A percentile compares a stretch with the other conserved stretches of the same genome.
Conservation (phyloP, 495 filamentous ascomycete species). For the Recurvomyces mirabilis region DNA sequence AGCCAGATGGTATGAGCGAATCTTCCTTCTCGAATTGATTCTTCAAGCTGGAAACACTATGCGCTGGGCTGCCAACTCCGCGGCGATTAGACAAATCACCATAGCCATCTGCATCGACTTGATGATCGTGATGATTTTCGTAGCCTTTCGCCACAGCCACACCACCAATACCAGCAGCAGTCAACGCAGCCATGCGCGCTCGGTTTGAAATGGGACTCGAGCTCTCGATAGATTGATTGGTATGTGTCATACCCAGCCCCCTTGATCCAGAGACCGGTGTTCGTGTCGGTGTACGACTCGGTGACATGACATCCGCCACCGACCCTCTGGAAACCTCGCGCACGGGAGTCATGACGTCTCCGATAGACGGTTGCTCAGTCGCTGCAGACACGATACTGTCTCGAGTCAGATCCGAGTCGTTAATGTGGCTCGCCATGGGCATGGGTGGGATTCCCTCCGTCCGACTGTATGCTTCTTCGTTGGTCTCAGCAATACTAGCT, state of each 20-base stretch:
- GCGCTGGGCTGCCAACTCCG: conserved; percentile 69
- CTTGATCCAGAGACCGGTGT: conserved; percentile 43
- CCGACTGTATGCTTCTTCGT: conserved; percentile 22
- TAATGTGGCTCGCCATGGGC: conserved; percentile 74
- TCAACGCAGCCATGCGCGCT: conserved; percentile 31
- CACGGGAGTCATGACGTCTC: conserved; percentile 39
- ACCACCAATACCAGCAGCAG: conserved; percentile 33
- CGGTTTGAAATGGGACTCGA: conserved; percentile 31
- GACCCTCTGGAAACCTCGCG: conserved; percentile 47
- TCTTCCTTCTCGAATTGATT: conserved; percentile 41
- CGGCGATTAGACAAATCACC: conserved; percentile 32
- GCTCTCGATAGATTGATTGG: conserved; percentile 44
- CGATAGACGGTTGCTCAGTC: conserved; percentile 57
- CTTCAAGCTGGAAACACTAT: conserved; percentile 68
- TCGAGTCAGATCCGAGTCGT: conserved; percentile 75
- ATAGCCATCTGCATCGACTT: conserved; percentile 26
- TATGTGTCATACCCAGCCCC: conserved; percentile 45
- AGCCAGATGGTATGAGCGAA: conserved; percentile 18
- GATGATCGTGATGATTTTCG: conserved; percentile 21
- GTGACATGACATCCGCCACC: conserved; percentile 40
- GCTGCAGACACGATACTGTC: conserved; percentile 78
- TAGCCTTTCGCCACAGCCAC: conserved; percentile 22
- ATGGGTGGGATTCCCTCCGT: conserved; percentile 56
- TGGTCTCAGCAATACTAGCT: conserved; percentile 40
- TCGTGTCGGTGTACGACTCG: conserved; percentile 28